Base-by-base conservation (phyloP, 129 eudicot species). In the Artemisia argyi region DNA sequence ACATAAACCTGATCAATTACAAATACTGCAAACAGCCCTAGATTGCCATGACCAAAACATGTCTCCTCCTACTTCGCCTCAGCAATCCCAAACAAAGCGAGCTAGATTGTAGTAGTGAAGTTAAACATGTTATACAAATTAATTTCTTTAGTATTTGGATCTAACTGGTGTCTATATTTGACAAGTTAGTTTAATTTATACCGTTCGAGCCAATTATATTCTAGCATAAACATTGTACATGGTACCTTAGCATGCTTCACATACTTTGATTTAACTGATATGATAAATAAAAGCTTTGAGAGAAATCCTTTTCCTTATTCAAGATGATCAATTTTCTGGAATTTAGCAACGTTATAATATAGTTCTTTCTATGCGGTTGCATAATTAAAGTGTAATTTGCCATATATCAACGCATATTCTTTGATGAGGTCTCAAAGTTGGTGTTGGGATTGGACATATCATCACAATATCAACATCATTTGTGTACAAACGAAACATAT, bases 31-130 rank as follows among this genome's bases (percentile, higher is more conserved):
- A 70, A 10, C 75, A 11, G 7, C 69, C 7, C 19, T 17, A 18
- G 71, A 69, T 69, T 61, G 73, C 19, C 62, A 58, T 61, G 71
- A 61, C 26, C 51, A n/a, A 61, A 75, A 19, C 55, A 2, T 28
- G 39, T 71, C 80, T 16, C 59, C 78, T 65, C 24, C 72, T 0
- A 7, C 73, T 51, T 54, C 79, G 15, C 67, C 82, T 20, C 72
- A 17, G 11, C 73, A 53, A 17, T 61, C 82, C 6, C 18, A 30
- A 51, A 39, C 78, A 14, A 83, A 78, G 61, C 77, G 77, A 51
- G 59, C 77, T 42, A 65, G 73, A 56, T 28, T 78, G 63, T 70
- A 75, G 78, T 58, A 58, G 20, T 39, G 19, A 15, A 39, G 46
- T 7, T 49, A 32, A 52, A 8, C 30, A 7, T 28, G 28, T 61